These are phyloP conservation scores for Malassezia psittaci DNA, from an alignment of 1,284 basidiomycete species.

Conservation along the genomic window DNA sequence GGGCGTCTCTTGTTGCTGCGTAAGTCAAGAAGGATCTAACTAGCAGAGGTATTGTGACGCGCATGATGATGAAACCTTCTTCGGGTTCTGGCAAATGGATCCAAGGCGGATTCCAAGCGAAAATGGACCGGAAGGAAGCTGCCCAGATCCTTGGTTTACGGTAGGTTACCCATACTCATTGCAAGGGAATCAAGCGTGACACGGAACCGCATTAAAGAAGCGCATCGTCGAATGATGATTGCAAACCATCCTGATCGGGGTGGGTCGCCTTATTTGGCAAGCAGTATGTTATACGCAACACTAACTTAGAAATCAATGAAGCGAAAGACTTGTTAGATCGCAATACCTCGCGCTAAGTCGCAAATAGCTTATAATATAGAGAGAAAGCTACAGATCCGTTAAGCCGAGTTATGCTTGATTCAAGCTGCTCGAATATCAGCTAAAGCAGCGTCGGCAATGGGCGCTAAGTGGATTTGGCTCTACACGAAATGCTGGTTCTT, in stretches of 20 bases:
- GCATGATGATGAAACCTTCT: slow-evolving; percentile 38
- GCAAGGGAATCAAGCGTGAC: slow-evolving; percentile 14
- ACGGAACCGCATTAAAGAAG: slow-evolving; percentile 47
- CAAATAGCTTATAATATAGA: too few species aligned
- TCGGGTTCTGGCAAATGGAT: slow-evolving; percentile 64
- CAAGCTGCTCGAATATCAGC: too few species aligned
- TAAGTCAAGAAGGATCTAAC: slow-evolving; percentile 4
- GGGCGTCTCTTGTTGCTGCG: slow-evolving; percentile 32
- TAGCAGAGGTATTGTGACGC: slow-evolving; percentile 29
- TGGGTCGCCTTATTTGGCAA: slow-evolving; percentile 90
- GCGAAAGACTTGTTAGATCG: slow-evolving; percentile 45
- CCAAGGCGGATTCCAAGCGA: slow-evolving; percentile 84
- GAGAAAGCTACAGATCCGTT: too few species aligned
- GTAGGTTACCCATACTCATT: slow-evolving; percentile 12
- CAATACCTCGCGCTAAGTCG: slow-evolving; percentile 25
- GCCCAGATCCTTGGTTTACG: slow-evolving; percentile 73
- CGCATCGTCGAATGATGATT: slow-evolving; percentile 48
- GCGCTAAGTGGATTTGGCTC: too few species aligned
- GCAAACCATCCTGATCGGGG: slow-evolving; percentile 88
- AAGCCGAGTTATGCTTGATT: too few species aligned
- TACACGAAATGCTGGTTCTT: too few species aligned
- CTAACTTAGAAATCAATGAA: slow-evolving; percentile 42
- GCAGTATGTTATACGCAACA: slow-evolving; percentile 51
- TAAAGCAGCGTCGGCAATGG: too few species aligned
- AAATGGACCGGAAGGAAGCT: slow-evolving; percentile 93